Conservation (phyloP, 768 basidiomycete species). For the Tylopilus subfusipes region DNA sequence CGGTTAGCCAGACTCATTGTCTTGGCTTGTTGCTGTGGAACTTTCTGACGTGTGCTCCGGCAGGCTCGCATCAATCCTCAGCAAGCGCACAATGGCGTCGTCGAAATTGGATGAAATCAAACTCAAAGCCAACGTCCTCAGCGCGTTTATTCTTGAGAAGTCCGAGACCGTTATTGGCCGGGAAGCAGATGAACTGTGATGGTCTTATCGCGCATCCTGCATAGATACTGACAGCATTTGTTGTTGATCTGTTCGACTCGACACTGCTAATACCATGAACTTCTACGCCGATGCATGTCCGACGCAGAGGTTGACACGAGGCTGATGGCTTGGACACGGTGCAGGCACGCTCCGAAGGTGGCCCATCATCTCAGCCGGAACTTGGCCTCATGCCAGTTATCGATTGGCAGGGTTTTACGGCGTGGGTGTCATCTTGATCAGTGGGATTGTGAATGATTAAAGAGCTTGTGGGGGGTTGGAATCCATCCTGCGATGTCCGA, state of each 20-base stretch:
- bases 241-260: slow-evolving; percentile 15
- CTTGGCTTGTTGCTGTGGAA: not conserved
- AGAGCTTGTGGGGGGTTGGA: slow-evolving; percentile 1
- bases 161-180: slow-evolving; percentile 32
- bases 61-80: slow-evolving; percentile 73
- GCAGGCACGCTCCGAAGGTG: slow-evolving; percentile 18
- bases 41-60: slow-evolving; percentile 4
- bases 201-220: not conserved
- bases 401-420: slow-evolving; percentile 14
- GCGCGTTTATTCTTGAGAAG: slow-evolving; percentile 49
- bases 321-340: slow-evolving; percentile 19
- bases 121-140: slow-evolving; percentile 84
- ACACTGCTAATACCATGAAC: slow-evolving; percentile 15
- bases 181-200: slow-evolving; percentile 44
- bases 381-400: slow-evolving; percentile 25
- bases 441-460: slow-evolving; percentile 13
- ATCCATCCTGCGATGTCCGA: not conserved
- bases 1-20: slow-evolving; percentile 47
- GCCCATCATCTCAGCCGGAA: slow-evolving; percentile 15
- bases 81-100: slow-evolving; percentile 72
- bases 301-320: slow-evolving; percentile 17
- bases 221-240: slow-evolving; percentile 14
- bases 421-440: slow-evolving; percentile 12
- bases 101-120: slow-evolving; percentile 89
- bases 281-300: slow-evolving; percentile 1